Conservation (phyloP, 345 rosid genomes). For the Theobroma cacao region DNA sequence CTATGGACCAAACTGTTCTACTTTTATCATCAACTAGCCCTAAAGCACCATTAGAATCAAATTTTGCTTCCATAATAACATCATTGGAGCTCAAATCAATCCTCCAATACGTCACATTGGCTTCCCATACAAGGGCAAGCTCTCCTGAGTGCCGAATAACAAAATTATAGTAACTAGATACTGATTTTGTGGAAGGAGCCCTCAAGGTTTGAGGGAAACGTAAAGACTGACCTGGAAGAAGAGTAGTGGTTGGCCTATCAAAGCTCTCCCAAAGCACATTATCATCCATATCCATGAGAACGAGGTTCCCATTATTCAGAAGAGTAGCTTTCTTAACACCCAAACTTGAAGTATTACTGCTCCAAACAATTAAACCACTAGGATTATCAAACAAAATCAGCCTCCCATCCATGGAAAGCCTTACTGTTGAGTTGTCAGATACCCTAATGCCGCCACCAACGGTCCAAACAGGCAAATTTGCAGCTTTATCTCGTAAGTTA, state of each 20-base stretch:
- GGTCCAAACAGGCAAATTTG: slow-evolving; percentile 37
- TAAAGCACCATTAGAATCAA: slow-evolving; percentile 29
- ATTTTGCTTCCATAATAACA: slow-evolving; percentile 26
- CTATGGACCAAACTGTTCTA: slow-evolving; percentile 21
- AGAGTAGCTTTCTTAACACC: slow-evolving; percentile 38
- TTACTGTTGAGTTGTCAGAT: slow-evolving; percentile 32
- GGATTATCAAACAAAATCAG: slow-evolving; percentile 33
- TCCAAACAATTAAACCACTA: slow-evolving; percentile 33
- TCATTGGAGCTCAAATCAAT: slow-evolving; percentile 25
- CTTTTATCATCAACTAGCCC: slow-evolving; percentile 20
- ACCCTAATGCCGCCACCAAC: slow-evolving; percentile 37
- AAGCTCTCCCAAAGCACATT: slow-evolving; percentile 37
- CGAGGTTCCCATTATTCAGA: slow-evolving; percentile 33
- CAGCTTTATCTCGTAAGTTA: slow-evolving; percentile 31
- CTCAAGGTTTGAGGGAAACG: slow-evolving; percentile 34
- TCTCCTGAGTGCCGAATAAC: slow-evolving; percentile 29
- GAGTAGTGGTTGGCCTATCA: slow-evolving; percentile 32
- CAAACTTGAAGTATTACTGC: slow-evolving; percentile 29
- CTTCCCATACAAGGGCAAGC: slow-evolving; percentile 42
- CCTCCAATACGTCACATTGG: slow-evolving; percentile 41
- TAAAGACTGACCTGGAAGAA: slow-evolving; percentile 41
- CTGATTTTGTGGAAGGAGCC: slow-evolving; percentile 33
- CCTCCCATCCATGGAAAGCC: slow-evolving; percentile 38
- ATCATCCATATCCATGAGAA: slow-evolving; percentile 29
- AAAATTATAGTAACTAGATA: slow-evolving; percentile 34